Conservation (phyloP, 257 asterid species). For the Cinchona pubescens region DNA sequence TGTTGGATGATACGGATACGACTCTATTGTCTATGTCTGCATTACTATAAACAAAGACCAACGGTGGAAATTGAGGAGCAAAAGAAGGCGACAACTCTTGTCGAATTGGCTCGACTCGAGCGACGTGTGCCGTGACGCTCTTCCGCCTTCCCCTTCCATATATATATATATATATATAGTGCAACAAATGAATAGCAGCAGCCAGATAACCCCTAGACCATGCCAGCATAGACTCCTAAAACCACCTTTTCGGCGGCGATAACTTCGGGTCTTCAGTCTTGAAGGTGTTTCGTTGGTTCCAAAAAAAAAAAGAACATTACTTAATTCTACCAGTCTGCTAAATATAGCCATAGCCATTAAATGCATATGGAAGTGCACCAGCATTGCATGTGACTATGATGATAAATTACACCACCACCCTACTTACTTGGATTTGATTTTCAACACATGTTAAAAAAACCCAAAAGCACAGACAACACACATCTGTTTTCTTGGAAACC, state of each 20-base stretch:
- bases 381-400: background rate
- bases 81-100: background rate
- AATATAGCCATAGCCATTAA: background rate
- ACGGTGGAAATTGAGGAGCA: background rate
- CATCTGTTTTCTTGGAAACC: background rate
- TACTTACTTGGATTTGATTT: background rate
- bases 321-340: too few species aligned
- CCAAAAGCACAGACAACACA: too few species aligned
- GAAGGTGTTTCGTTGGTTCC: background rate
- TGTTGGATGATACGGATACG: too few species aligned
- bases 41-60: too few species aligned
- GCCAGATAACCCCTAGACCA: background rate
- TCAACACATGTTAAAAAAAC: background rate
- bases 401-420: too few species aligned
- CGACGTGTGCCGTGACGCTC: constrained; percentile 30
- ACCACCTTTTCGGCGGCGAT: background rate
- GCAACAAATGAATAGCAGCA: background rate
- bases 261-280: background rate
- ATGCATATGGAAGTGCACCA: background rate
- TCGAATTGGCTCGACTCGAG: background rate
- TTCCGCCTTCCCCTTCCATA: background rate
- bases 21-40: too few species aligned
- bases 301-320: too few species aligned
- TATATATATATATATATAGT: too few species aligned
- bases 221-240: background rate